Conservation (phyloP, 73 alveolate species). For the Urostyla sp. region DNA sequence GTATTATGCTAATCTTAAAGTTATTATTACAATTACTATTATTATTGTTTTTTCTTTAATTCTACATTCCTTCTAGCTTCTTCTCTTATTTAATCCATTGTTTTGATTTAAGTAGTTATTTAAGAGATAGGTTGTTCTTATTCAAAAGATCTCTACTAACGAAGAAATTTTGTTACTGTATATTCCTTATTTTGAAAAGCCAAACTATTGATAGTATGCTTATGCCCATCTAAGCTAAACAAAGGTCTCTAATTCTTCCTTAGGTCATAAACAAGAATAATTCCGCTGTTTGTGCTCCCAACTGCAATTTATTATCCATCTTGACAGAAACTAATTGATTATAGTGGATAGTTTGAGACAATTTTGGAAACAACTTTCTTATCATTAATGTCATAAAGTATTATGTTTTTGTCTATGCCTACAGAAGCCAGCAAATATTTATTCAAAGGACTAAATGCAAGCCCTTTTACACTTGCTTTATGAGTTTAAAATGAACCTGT, state of each 20-base stretch:
- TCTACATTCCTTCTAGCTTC: slow-evolving; percentile 68
- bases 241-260: slow-evolving; percentile 4
- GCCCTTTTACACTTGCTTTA: slow-evolving; percentile 47
- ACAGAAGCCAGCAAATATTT: slow-evolving; percentile 60
- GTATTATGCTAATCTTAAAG: neutral
- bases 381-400: slow-evolving; percentile 67
- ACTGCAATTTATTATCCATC: slow-evolving; percentile 77
- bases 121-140: slow-evolving; percentile 7
- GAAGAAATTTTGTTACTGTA: neutral
- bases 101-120: slow-evolving; percentile 26
- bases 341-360: slow-evolving; percentile 53
- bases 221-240: slow-evolving; percentile 44
- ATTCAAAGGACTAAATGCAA: slow-evolving; percentile 67
- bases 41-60: slow-evolving; percentile 13
- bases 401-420: slow-evolving; percentile 61
- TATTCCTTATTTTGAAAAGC: slow-evolving; percentile 42
- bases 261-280: slow-evolving; percentile 66
- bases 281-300: slow-evolving; percentile 63
- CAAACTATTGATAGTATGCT: slow-evolving; percentile 14
- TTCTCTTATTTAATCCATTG: slow-evolving; percentile 63
- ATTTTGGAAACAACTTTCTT: slow-evolving; percentile 67
- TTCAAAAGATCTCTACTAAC: too few relatives aligned
- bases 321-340: slow-evolving; percentile 53
- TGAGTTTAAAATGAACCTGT: slow-evolving; percentile 28
- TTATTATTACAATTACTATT: neutral